Percentiles rank a stretch among this genome's conserved stretches.
These are phyloP conservation scores for Aspergillus versicolor DNA, from an alignment of 2,329 filamentous ascomycete genomes.

Conservation along the genomic window DNA sequence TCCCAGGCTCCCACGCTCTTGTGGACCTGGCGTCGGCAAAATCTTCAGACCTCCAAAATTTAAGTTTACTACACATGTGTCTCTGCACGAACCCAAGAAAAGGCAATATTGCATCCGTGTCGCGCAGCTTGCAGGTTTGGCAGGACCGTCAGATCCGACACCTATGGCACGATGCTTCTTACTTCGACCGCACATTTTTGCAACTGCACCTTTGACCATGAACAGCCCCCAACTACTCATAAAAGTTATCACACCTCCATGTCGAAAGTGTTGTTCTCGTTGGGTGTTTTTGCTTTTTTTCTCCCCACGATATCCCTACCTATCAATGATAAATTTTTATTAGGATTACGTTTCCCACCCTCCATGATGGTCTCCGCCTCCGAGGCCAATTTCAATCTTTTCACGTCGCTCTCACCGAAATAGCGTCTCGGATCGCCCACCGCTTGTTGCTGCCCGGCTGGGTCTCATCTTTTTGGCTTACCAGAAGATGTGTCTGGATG, in stretches of 20 bases:
- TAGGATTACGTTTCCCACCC: neutral
- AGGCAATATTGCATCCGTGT: constrained; percentile 11
- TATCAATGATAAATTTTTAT: neutral
- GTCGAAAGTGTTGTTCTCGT: neutral
- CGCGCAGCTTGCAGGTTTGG: neutral
- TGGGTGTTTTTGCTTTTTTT: constrained; percentile 6
- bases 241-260: neutral
- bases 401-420: neutral
- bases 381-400: neutral
- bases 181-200: neutral
- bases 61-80: neutral
- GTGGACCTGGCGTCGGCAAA: too few relatives aligned
- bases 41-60: neutral
- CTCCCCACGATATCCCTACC: constrained; percentile 4
- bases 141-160: neutral
- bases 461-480: neutral
- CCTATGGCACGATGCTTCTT: neutral
- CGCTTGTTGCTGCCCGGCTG: neutral
- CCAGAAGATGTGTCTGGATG: neutral
- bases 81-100: constrained; percentile 1
- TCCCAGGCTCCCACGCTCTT: constrained; percentile 1
- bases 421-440: neutral
- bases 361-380: neutral
- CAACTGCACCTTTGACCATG: neutral
- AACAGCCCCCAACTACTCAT: neutral